Evolutionary conservation across 768 basidiomycete genomes (phyloP).

Genomic region (Naganishia vaughanmartiniae): DNA sequence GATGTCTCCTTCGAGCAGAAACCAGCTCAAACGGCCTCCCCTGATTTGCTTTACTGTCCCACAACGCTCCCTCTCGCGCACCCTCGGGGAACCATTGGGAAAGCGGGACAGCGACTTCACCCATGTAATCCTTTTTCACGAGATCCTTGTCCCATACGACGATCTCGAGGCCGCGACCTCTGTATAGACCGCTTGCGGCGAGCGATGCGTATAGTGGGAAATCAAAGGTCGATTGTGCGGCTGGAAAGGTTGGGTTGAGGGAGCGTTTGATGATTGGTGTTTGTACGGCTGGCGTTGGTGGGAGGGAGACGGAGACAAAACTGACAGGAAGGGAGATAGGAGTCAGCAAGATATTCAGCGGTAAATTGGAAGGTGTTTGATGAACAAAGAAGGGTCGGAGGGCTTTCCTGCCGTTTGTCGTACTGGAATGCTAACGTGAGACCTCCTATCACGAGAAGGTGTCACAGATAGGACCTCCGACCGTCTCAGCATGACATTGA

Average conservation of each 20-base stretch:
- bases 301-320: conserved; percentile 61
- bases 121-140: conserved; percentile 86
- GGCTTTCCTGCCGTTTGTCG: no score
- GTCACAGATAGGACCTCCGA: no score
- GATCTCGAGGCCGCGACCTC: conserved; percentile 62
- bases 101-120: conserved; percentile 75
- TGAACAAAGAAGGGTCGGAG: no score
- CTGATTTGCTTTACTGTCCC: conserved; percentile 47
- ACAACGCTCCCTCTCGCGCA: background rate
- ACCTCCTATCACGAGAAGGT: no score
- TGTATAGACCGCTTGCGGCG: conserved; percentile 56
- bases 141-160: conserved; percentile 86
- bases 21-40: conserved; percentile 55
- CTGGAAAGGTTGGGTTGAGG: conserved; percentile 64
- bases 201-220: conserved; percentile 78
- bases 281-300: conserved; percentile 64
- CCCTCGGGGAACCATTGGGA: conserved; percentile 62
- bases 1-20: conserved; percentile 59
- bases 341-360: background rate
- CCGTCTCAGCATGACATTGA: no score
- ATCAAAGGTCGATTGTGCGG: conserved; percentile 80
- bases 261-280: conserved; percentile 76
- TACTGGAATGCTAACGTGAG: no score
- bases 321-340: background rate
- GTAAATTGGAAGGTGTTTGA: background rate